Percentiles rank a stretch among this genome's conserved stretches.
These are phyloP conservation scores for Papiliotrema nemorosa DNA, from an alignment of 1,284 basidiomycete species.

Conservation along the genomic window DNA sequence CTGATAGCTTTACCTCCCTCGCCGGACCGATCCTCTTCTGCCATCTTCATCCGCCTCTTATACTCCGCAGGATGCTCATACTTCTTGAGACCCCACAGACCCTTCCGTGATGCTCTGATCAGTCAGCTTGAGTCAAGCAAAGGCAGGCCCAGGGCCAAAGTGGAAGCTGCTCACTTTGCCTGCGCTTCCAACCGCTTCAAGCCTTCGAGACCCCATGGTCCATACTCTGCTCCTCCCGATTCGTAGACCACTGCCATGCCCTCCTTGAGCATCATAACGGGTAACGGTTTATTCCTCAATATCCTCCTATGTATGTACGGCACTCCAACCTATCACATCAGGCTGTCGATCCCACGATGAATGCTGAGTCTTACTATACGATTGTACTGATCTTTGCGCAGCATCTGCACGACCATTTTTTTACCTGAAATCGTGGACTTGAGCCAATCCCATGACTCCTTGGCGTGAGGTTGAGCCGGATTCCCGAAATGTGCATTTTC, in stretches of 20 bases:
- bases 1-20: background rate
- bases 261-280: slow-evolving; percentile 70
- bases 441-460: slow-evolving; percentile 71
- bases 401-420: slow-evolving; percentile 55
- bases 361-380: slow-evolving; percentile 59
- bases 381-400: slow-evolving; percentile 74
- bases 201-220: slow-evolving; percentile 60
- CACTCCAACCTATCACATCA: slow-evolving; percentile 60
- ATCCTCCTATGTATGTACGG: slow-evolving; percentile 51
- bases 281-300: slow-evolving; percentile 58
- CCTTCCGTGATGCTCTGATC: slow-evolving; percentile 55
- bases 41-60: slow-evolving; percentile 59
- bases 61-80: slow-evolving; percentile 73
- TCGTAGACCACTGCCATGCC: slow-evolving; percentile 74
- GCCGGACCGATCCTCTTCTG: slow-evolving; percentile 17
- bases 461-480: slow-evolving; percentile 65
- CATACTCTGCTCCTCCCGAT: slow-evolving; percentile 73
- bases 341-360: background rate
- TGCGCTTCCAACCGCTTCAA: slow-evolving; percentile 60
- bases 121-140: slow-evolving; percentile 8
- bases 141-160: background rate
- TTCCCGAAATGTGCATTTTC: slow-evolving; percentile 79
- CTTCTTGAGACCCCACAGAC: slow-evolving; percentile 63
- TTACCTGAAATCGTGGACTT: slow-evolving; percentile 56
- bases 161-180: slow-evolving; percentile 59